Evolutionary conservation across 1,284 basidiomycete genomes (phyloP).

Genomic region (Veloboletus limbatus): DNA sequence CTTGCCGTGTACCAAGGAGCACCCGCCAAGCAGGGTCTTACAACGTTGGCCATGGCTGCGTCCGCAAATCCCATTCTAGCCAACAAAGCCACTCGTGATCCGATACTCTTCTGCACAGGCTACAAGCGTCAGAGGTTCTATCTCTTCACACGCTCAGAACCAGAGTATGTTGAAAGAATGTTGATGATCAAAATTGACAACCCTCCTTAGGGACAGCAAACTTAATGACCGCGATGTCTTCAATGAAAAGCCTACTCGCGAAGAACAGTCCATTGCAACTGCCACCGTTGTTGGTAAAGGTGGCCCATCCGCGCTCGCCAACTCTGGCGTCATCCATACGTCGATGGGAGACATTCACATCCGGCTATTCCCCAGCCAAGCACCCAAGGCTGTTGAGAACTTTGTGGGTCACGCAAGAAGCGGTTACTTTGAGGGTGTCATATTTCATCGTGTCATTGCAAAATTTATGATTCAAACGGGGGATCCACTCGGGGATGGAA

Average conservation of each 20-base stretch:
- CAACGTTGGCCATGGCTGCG: slow-evolving; percentile 89
- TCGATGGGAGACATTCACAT: slow-evolving; percentile 93
- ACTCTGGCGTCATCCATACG: slow-evolving; percentile 89
- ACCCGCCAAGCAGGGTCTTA: slow-evolving; percentile 82
- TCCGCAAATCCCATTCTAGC: slow-evolving; percentile 94
- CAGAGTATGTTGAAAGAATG: slow-evolving; percentile 61
- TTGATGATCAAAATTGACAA: slow-evolving; percentile 1
- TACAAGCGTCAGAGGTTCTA: slow-evolving; percentile 96
- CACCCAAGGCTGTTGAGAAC: slow-evolving; percentile 96
- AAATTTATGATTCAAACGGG: slow-evolving; percentile 99
- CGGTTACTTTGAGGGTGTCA: slow-evolving; percentile 90
- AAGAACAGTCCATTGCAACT: slow-evolving; percentile 90
- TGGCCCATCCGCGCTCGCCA: slow-evolving; percentile 66
- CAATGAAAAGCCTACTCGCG: slow-evolving; percentile 96
- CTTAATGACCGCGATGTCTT: slow-evolving; percentile 94
- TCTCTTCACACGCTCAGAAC: slow-evolving; percentile 90
- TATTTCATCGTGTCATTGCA: slow-evolving; percentile 97
- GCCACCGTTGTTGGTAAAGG: slow-evolving; percentile 50
- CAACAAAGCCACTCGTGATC: slow-evolving; percentile 80
- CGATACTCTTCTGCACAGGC: slow-evolving; percentile 90
- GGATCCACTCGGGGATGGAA: slow-evolving; percentile 95
- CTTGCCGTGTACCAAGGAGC: slow-evolving; percentile 91
- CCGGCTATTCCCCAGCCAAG: slow-evolving; percentile 86
- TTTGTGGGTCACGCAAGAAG: slow-evolving; percentile 93
- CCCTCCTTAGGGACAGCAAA: slow-evolving; percentile 67